Evolutionary conservation across 352 stramenopile species (phyloP).

Genomic region (Pilasporangium apinafurcum): DNA sequence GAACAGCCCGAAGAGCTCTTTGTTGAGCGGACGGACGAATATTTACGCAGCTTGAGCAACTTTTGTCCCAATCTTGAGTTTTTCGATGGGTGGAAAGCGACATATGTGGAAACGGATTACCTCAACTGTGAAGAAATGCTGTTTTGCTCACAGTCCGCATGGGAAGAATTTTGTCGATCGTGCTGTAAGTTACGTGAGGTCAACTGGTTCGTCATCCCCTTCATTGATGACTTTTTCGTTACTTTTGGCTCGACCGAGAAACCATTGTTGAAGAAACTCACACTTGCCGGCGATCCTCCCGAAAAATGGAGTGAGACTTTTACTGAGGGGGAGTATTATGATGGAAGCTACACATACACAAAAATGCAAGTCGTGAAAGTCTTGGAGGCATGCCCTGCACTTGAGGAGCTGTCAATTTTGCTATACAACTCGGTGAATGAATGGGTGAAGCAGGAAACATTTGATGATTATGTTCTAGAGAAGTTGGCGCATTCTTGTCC

Average conservation of each 20-base stretch:
- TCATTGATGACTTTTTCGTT: slow-evolving; percentile 6
- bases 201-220: slow-evolving; percentile 10
- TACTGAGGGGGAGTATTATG: too few species aligned
- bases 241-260: neutral
- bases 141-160: slow-evolving; percentile 1
- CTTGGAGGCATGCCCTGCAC: slow-evolving; percentile 3
- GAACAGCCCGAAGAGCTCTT: neutral
- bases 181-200: slow-evolving; percentile 2
- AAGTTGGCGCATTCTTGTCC: neutral
- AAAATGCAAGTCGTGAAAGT: neutral
- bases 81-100: slow-evolving; percentile 19
- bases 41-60: slow-evolving; percentile 3
- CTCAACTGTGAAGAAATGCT: slow-evolving; percentile 16
- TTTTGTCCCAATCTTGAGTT: slow-evolving; percentile 14
- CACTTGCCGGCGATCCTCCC: slow-evolving; percentile 6
- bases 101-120: slow-evolving; percentile 5
- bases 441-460: slow-evolving; percentile 2
- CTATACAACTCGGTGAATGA: slow-evolving; percentile 3
- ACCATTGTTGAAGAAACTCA: neutral
- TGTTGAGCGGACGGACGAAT: slow-evolving; percentile 1
- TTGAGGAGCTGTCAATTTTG: slow-evolving; percentile 5
- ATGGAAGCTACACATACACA: neutral
- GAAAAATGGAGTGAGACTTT: slow-evolving; percentile 3
- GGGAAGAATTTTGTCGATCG: neutral
- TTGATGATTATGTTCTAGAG: slow-evolving; percentile 3